Evolutionary conservation across 1,139 yeast species (phyloP), one percentile per base, ranked within the genome.

Genomic region (Debaryomycetaceae sp.): DNA sequence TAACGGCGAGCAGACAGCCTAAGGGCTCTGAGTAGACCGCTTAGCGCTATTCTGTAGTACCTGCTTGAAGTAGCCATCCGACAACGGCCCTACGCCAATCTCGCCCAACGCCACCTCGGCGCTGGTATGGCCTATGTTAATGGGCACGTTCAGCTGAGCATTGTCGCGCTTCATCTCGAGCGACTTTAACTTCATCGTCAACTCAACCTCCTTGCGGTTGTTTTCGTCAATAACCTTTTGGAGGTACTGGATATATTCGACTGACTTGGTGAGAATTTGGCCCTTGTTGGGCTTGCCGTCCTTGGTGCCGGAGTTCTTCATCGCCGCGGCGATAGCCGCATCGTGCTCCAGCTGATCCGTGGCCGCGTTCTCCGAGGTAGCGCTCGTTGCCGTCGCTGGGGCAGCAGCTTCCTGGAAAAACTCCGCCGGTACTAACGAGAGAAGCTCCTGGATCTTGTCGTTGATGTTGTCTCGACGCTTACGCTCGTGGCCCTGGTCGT

Each of bases 231-330:
- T 84, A 36, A 75, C 67, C 38, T 75, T 75, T 56, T 88, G 96
- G 27, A 89, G 60, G 43, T 65, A 65, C 40, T 78, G 79, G 32
- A 89, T 78, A 49, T 86, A 89, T 44, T 86, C 95, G 3, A 88
- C 95, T 1, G 93, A 76, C 46, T 84, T 82, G 13, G 88, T 74
- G 40, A 89, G 62, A 8, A 89, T 84, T 45, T 88, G 95, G 2
- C 96, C 96, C 59, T 89, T 89, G 50, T 88, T 88, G 1, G 96
- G 96, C 44, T 82, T 82, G 3, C 95, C 95, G 47, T 85, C 95
- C 42, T 83, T 83, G 3, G 88, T 76, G 3, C 88, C 84, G 10
- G 80, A 66, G 15, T 74, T 71, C 43, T 69, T 69, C 30, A 71
- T 48, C 0, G 61, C 59, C 2, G 56, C 53, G 3, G 51, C 49